These are phyloP conservation scores for Alternaria triticina DNA, from an alignment of 2,329 filamentous ascomycete species.

Conservation along the genomic window DNA sequence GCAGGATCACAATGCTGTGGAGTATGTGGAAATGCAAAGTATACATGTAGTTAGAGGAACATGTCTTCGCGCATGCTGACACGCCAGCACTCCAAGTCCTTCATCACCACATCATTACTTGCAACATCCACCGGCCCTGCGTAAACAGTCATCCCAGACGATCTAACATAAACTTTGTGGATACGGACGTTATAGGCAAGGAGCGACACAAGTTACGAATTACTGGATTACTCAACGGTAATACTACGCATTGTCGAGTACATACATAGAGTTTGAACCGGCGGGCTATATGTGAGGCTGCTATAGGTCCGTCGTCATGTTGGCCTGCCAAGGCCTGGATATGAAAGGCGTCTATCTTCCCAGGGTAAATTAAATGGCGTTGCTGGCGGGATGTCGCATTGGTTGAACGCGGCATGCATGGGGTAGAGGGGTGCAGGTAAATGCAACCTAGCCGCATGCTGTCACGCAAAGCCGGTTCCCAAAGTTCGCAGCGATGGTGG, in stretches of 20 bases:
- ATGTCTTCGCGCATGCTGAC: conserved; percentile 12
- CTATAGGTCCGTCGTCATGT: conserved; percentile 26
- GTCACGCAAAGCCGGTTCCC: conserved; percentile 7
- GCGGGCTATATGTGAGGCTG: conserved; percentile 38
- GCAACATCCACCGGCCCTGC: neutral
- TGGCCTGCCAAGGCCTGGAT: conserved; percentile 18
- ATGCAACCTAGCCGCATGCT: conserved; percentile 16
- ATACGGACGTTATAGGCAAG: conserved; percentile 27
- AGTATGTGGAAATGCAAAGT: neutral
- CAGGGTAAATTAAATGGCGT: conserved; percentile 20
- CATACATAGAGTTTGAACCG: conserved; percentile 6
- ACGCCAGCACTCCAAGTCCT: conserved; percentile 7
- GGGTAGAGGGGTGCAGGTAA: conserved; percentile 9
- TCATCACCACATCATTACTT: conserved; percentile 15
- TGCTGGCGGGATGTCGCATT: conserved; percentile 4
- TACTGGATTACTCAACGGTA: conserved; percentile 14
- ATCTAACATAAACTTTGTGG: neutral
- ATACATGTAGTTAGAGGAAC: neutral
- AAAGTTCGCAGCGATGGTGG: conserved; percentile 9
- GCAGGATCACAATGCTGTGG: conserved; percentile 1
- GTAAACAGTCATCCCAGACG: neutral
- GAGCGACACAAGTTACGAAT: conserved; percentile 6
- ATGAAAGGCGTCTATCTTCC: conserved; percentile 22
- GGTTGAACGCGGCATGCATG: conserved; percentile 5
- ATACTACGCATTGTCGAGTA: conserved; percentile 23